phyloP scores from a whole-genome alignment of 495 filamentous ascomycete genomes.

The Annulohypoxylon moriforme region DNA sequence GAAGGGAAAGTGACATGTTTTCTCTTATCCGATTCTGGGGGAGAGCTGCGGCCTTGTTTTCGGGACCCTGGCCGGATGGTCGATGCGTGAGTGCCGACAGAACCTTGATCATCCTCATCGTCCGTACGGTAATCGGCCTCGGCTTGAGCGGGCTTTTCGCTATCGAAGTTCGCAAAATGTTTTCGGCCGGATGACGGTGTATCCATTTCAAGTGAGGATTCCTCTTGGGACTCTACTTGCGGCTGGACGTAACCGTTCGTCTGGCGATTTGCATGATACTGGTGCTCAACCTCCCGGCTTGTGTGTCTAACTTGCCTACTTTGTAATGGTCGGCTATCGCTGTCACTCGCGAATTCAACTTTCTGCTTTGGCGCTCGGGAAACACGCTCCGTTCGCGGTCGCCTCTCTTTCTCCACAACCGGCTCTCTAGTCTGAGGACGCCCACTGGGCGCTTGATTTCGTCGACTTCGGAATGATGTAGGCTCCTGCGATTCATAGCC shows the following conservation, averaged over 20 bases:
- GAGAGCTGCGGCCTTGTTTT: slow-evolving; percentile 26
- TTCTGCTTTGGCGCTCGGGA: slow-evolving; percentile 22
- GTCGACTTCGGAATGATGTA: slow-evolving; percentile 30
- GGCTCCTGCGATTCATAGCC: slow-evolving; percentile 25
- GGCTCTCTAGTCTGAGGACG: slow-evolving; percentile 25
- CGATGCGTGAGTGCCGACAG: slow-evolving; percentile 44
- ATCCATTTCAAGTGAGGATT: slow-evolving; percentile 8
- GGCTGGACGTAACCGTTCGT: slow-evolving; percentile 29
- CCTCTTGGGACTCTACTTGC: slow-evolving; percentile 19
- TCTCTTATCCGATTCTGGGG: slow-evolving; percentile 25
- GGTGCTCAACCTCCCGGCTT: slow-evolving; percentile 6
- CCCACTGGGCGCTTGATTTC: slow-evolving; percentile 21
- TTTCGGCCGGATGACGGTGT: background rate
- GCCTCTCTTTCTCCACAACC: slow-evolving; percentile 38
- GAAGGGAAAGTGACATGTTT: slow-evolving; percentile 39
- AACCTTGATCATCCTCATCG: slow-evolving; percentile 40
- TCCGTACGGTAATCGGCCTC: slow-evolving; percentile 10
- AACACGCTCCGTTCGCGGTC: slow-evolving; percentile 30
- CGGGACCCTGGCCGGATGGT: slow-evolving; percentile 42
- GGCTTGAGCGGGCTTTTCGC: background rate
- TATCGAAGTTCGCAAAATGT: background rate
- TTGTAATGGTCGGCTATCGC: slow-evolving; percentile 11
- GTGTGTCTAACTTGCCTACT: slow-evolving; percentile 9
- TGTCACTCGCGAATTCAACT: slow-evolving; percentile 1
- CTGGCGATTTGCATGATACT: slow-evolving; percentile 7